Base-by-base conservation (phyloP, 306 rosid genomes). In the Arachis stenosperma region DNA sequence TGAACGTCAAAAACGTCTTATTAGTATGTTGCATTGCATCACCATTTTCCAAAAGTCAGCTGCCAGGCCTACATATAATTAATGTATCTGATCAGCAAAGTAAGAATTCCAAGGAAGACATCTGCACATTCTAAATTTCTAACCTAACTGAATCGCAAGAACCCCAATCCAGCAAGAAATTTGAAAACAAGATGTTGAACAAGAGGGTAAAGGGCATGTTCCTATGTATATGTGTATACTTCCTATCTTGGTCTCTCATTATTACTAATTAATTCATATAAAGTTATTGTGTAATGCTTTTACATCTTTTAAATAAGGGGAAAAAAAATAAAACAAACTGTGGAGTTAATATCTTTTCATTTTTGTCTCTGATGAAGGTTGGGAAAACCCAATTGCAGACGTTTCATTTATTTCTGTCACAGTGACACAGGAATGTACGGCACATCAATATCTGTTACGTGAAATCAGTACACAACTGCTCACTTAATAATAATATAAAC, bases 321-420 rank as follows among this genome's bases (percentile, higher is more conserved):
- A 22, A 12, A 22, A 12, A 50, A 70, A 13, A 44, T 2, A 6
- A 6, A 65, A 44, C 6, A 59, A 33, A 22, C 27, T 22, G 37
- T 33, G 37, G 37, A 33, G 37, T 1, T 7, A 3, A 12, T 3
- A 12, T 52, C 55, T 43, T 43, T 3, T 11, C 37, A 46, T 52
- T 60, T 78, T 75, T 75, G 40, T 72, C 39, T 61, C 7, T 9
- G 65, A 2, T 33, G 37, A 33, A 41, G 44, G 36, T 41, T n/a
- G 67, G 74, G 81, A 84, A 81, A 84, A 78, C 75, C 86, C 84
- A 73, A 65, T 29, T 61, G 79, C 86, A 88, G 88, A 80, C 86
- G 89, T 73, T 82, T 78, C 89, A 82, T 84, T 88, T 76, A 86
- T 75, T 77, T 79, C 66, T 78, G 67, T 48, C 77, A 69, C 85